A percentile compares a stretch with the other conserved stretches of the same genome.
These are phyloP conservation scores for Lenwebbia sp. DNA, from an alignment of 345 rosid species.

Conservation along the genomic window DNA sequence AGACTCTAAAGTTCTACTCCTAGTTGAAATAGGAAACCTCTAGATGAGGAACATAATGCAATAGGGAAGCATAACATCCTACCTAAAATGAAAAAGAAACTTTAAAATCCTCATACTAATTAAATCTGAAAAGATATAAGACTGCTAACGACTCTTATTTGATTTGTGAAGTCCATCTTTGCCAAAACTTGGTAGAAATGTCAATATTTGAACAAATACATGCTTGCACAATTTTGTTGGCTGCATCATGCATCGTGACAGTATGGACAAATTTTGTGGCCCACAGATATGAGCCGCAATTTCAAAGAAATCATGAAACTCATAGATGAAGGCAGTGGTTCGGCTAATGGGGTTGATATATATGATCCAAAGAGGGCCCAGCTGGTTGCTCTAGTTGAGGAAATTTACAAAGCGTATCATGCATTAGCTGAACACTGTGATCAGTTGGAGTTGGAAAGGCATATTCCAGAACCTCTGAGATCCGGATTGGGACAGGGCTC, in stretches of 20 bases:
- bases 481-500: constrained; percentile 17
- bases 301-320: constrained; percentile 33
- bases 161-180: not conserved
- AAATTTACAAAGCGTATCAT: constrained; percentile 28
- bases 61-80: not conserved
- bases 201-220: not conserved
- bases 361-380: constrained; percentile 27
- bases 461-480: constrained; percentile 19
- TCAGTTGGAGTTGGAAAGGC: constrained; percentile 25
- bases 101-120: not conserved
- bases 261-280: not conserved
- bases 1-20: not conserved
- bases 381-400: constrained; percentile 29
- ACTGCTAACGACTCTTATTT: not conserved
- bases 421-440: constrained; percentile 37
- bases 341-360: constrained; percentile 17
- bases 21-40: too few relatives aligned
- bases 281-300: constrained; percentile 32
- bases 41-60: not conserved
- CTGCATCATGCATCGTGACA: not conserved
- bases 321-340: constrained; percentile 28
- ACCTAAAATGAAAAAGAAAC: too few relatives aligned
- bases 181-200: not conserved
- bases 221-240: not conserved
- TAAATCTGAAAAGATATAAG: not conserved